Conservation (phyloP, 495 filamentous ascomycete species). For the Penicillium cinerascens region DNA sequence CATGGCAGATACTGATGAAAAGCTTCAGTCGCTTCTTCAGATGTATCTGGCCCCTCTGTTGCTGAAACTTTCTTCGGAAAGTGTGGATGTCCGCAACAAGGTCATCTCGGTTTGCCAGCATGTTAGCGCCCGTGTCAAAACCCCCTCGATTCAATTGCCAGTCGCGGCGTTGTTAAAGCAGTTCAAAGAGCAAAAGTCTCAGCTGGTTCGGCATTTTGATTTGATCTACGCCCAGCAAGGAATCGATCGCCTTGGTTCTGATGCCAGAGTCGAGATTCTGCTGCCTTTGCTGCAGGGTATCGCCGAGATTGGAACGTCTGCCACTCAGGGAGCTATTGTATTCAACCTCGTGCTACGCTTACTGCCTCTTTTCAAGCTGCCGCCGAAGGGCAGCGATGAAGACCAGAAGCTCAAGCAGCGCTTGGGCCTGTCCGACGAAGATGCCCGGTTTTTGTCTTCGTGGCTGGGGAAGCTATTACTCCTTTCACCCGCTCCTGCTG, state of each 20-base stretch:
- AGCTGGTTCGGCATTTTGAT: conserved; percentile 84
- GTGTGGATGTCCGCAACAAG: conserved; percentile 79
- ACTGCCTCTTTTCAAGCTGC: conserved; percentile 66
- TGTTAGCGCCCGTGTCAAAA: conserved; percentile 68
- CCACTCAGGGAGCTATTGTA: conserved; percentile 63
- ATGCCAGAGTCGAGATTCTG: conserved; percentile 65
- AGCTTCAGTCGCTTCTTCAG: conserved; percentile 71
- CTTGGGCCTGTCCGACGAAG: conserved; percentile 63
- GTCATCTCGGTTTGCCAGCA: conserved; percentile 72
- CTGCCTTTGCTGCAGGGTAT: conserved; percentile 71
- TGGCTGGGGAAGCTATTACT: conserved; percentile 82
- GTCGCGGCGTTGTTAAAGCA: conserved; percentile 80
- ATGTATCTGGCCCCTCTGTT: conserved; percentile 78
- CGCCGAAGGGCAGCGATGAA: conserved; percentile 70
- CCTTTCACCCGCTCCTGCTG: conserved; percentile 46
- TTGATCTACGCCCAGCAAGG: conserved; percentile 86
- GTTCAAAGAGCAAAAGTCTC: conserved; percentile 72
- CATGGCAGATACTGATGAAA: conserved; percentile 75
- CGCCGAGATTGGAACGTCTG: conserved; percentile 57
- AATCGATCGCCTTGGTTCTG: conserved; percentile 60
- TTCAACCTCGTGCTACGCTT: conserved; percentile 83
- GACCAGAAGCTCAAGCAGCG: conserved; percentile 63
- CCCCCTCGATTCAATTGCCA: conserved; percentile 72
- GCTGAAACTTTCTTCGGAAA: conserved; percentile 77
- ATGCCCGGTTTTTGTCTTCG: conserved; percentile 68